Percentiles rank a stretch among this genome's conserved stretches.
These are phyloP conservation scores for Lipomyces sp. DNA, from an alignment of 805 yeast genomes.

Conservation along the genomic window DNA sequence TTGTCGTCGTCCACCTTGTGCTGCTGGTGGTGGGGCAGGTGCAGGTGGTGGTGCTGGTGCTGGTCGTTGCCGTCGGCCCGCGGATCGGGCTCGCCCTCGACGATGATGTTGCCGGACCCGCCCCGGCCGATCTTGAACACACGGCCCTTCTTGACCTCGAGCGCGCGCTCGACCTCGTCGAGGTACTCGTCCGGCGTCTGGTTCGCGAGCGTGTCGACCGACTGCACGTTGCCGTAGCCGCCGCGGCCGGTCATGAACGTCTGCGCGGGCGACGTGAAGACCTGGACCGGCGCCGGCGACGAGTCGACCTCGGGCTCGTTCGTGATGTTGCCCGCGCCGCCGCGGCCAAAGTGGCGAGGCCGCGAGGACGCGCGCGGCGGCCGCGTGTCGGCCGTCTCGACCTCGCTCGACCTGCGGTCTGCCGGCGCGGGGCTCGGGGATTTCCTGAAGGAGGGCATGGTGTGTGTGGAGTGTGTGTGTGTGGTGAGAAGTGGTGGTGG, in stretches of 20 bases:
- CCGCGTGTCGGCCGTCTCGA: no score
- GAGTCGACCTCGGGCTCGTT: conserved; percentile 30
- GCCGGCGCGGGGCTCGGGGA: no score
- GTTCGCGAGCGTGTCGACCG: conserved; percentile 34
- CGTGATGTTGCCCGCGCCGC: conserved; percentile 33
- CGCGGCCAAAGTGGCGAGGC: conserved; percentile 26
- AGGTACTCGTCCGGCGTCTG: conserved; percentile 38
- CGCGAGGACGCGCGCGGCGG: no score
- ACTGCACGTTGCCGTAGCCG: conserved; percentile 40
- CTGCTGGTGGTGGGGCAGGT: no score
- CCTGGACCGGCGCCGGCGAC: conserved; percentile 39
- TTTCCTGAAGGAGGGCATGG: no score
- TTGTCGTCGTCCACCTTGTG: no score
- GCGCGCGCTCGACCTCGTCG: conserved; percentile 36
- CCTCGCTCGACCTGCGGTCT: no score
- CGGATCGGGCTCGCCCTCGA: conserved; percentile 20
- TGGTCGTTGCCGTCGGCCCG: no score
- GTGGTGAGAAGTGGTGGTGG: no score
- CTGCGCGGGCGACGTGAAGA: conserved; percentile 37
- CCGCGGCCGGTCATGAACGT: conserved; percentile 40
- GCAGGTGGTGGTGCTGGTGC: no score
- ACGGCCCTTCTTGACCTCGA: conserved; percentile 34
- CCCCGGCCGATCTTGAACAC: conserved; percentile 40
- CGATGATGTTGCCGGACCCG: conserved; percentile 39
- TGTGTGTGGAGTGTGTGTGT: no score